Conservation (phyloP, 352 stramenopile genomes). For the Phytophthora pistaciae region DNA sequence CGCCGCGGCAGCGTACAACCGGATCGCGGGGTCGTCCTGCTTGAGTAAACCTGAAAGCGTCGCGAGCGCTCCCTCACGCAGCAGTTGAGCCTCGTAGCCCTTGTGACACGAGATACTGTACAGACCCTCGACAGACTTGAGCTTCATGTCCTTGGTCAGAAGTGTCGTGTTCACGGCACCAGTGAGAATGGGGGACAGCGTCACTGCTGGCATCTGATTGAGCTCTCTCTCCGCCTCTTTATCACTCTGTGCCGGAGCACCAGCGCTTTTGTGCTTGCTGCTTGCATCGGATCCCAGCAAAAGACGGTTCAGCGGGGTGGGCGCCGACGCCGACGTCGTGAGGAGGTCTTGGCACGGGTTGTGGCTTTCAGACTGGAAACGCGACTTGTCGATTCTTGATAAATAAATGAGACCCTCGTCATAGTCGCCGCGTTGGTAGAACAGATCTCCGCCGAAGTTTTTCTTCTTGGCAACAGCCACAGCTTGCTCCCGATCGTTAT, state of each 20-base stretch:
- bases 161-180: conserved; percentile 27
- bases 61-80: conserved; percentile 69
- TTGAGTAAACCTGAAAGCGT: conserved; percentile 76
- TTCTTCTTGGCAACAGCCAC: conserved; percentile 44
- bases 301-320: conserved; percentile 60
- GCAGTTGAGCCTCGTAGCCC: conserved; percentile 78
- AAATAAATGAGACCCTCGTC: conserved; percentile 90
- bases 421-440: conserved; percentile 88
- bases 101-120: conserved; percentile 84
- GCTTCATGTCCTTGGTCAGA: conserved; percentile 75
- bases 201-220: conserved; percentile 37
- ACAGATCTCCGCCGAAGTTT: conserved; percentile 78
- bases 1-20: conserved; percentile 72
- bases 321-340: conserved; percentile 45
- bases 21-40: conserved; percentile 70
- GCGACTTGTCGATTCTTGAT: conserved; percentile 79
- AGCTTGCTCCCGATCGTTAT: conserved; percentile 34
- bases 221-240: conserved; percentile 30
- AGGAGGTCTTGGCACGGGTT: conserved; percentile 69
- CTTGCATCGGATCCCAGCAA: conserved; percentile 33
- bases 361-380: conserved; percentile 63
- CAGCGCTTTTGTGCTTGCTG: conserved; percentile 30
- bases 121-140: conserved; percentile 79
- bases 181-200: conserved; percentile 14
- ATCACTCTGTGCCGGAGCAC: conserved; percentile 1